These are phyloP conservation scores for Syzygium grande DNA, from an alignment of 345 rosid species.

Conservation along the genomic window DNA sequence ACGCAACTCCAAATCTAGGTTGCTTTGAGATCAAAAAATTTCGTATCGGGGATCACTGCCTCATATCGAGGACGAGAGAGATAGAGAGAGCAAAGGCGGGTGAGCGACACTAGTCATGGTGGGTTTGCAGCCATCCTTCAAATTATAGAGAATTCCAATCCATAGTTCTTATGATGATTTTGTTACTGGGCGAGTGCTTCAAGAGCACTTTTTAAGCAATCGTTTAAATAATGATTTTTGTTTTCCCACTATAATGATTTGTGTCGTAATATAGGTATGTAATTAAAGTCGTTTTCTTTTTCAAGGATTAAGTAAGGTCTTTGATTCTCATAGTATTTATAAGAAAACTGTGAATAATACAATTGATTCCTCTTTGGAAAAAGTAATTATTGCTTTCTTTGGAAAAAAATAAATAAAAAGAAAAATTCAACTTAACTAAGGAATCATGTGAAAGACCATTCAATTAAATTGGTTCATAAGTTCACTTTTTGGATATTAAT, in stretches of 20 bases:
- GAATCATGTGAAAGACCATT: neutral
- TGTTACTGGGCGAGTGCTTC: fast-evolving
- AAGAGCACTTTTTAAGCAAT: neutral
- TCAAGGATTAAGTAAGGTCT: neutral
- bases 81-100: neutral
- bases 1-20: neutral
- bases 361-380: neutral
- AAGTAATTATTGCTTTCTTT: neutral
- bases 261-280: neutral
- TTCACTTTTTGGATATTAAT: neutral
- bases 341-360: neutral
- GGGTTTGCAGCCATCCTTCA: neutral
- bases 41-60: neutral
- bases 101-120: fast-evolving
- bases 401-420: neutral
- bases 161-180: neutral
- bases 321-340: neutral
- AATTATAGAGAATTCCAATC: no score
- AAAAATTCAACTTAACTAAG: neutral
- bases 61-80: neutral
- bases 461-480: neutral
- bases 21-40: neutral
- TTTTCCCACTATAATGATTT: neutral
- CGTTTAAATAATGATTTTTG: neutral
- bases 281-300: neutral